Base-by-base conservation (phyloP, 2,329 filamentous ascomycete species). In the Harringtonia aguacate region DNA sequence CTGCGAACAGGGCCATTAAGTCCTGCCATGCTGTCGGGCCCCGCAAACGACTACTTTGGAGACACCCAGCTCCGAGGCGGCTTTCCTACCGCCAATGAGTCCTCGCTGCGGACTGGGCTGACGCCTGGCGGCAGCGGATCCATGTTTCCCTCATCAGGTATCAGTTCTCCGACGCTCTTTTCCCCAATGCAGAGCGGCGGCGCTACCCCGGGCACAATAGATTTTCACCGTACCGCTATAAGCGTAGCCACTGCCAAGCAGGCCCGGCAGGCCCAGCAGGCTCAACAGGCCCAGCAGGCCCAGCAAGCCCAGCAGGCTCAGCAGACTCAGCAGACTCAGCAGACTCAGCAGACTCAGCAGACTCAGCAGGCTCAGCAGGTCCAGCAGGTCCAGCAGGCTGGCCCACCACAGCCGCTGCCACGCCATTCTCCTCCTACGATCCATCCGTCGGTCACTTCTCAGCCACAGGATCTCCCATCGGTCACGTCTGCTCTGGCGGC, bases 21-120 rank as follows among this genome's bases (percentile, higher is more conserved):
- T 64, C 92, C 92, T 67, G 92, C 90, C 51, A 97, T 98, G 89
- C 80, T 98, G 45, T 86, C 88, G 38, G 92, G 88, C 21, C 92
- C 83, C 31, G 67, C 75, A 31, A 84, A 77, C 61, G 88, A 95
- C 60, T 97, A 95, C 66, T 95, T 95, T 59, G 76, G 77, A 53
- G 87, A 94, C 56, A 81, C 81, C 17, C 78, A 82, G 47, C 71
- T 94, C 50, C 79, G 85, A 52, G 81, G 87, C 54, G 85, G 86
- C 43, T 95, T 95, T 58, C 86, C 88, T 5, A 97, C 92, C 4
- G 90, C 90, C 1, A 95, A 95, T 77, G 92, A 98, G 66, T 97
- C 90, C 8, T 94, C 87, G 4, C 69, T 97, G 42, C 77, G 92
- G 48, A 92, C 88, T 48, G 92, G 92, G 45, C 67, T 97, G 53